Base-by-base conservation (phyloP, 2,329 filamentous ascomycete genomes). In the Akanthomyces uredinophilus region DNA sequence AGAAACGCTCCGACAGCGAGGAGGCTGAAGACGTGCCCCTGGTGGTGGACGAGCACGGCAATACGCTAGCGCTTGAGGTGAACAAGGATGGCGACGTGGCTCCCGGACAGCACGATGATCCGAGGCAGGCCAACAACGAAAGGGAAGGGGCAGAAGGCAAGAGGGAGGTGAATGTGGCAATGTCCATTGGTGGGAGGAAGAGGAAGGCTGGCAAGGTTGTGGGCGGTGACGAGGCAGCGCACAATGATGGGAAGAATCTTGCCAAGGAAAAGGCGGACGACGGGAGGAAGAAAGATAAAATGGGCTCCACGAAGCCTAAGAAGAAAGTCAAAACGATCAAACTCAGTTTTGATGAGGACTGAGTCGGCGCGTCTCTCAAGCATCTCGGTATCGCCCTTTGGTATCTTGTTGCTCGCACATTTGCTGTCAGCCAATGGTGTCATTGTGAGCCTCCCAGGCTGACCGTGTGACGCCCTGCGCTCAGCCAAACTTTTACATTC, bases 1-100 rank as follows among this genome's bases (percentile, higher is more conserved):
- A 79, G 75, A 83, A 78, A 74, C 81, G 80, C 41, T 84, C 83
- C 18, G 84, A 78, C 63, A 86, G 88, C 67, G 87, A 87, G 46
- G 86, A 92, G 64, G 89, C 88, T 14, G 90, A 94, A 67, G 90
- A 94, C 72, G 87, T 81, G 55, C 91, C 91, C 0, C 81, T 91
- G 0, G 86, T 91, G 57, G 85, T 95, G 4, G 84, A 94, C 66
- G 90, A 92, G 70, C 80, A 83, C 5, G 89, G 86, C 55, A 88
- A 91, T 60, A 81, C 87, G 35, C 82, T 88, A 35, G 52, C 73
- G 75, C 67, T 85, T 68, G 65, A 82, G 20, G 71, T 82, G 5
- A 75, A 74, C 58, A 71, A 72, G 50, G 78, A 82, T 64, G 80
- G 80, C 8, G 70, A 65, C 4, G 74, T 79, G n/a, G 75, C 70